These are phyloP conservation scores for Rhizopogon vesiculosus DNA, from an alignment of 768 basidiomycete species.

Conservation along the genomic window DNA sequence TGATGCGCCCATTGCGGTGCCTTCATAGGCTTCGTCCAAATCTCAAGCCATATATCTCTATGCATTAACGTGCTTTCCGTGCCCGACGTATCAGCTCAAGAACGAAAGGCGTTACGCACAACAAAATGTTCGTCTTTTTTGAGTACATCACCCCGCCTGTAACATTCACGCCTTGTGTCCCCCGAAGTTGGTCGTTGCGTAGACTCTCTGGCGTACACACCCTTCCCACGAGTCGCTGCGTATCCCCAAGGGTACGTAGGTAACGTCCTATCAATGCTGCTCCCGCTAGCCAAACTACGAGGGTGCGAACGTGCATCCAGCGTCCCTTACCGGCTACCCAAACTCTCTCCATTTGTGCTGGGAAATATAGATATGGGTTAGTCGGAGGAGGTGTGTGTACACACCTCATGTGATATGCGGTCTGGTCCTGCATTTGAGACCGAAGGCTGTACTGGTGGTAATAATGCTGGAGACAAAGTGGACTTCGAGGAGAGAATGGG, in stretches of 20 bases:
- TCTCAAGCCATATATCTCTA: constrained; percentile 17
- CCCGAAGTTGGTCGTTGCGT: constrained; percentile 4
- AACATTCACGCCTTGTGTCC: constrained; percentile 22
- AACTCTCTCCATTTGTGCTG: constrained; percentile 8
- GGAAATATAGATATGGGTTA: neutral
- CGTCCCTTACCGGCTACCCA: constrained; percentile 18
- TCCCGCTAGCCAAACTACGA: constrained; percentile 11
- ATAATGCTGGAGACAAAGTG: constrained; percentile 12
- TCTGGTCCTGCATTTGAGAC: constrained; percentile 22
- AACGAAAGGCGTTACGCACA: constrained; percentile 16
- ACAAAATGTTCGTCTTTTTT: constrained; percentile 21
- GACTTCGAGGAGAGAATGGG: constrained; percentile 28
- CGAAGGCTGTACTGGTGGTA: constrained; percentile 11
- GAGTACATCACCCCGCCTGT: constrained; percentile 18
- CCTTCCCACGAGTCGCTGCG: constrained; percentile 10
- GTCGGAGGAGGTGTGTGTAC: constrained; percentile 8
- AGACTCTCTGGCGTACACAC: neutral
- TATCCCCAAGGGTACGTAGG: constrained; percentile 9
- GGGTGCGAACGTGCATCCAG: neutral
- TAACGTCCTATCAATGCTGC: constrained; percentile 16
- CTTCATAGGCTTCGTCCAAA: constrained; percentile 22
- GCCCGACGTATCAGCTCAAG: constrained; percentile 17
- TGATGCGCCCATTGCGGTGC: constrained; percentile 10
- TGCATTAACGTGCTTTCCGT: constrained; percentile 17
- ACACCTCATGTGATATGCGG: constrained; percentile 25